Evolutionary conservation across 23 red algal genomes (phyloP).

Genomic region (Gracilaria domingensis): DNA sequence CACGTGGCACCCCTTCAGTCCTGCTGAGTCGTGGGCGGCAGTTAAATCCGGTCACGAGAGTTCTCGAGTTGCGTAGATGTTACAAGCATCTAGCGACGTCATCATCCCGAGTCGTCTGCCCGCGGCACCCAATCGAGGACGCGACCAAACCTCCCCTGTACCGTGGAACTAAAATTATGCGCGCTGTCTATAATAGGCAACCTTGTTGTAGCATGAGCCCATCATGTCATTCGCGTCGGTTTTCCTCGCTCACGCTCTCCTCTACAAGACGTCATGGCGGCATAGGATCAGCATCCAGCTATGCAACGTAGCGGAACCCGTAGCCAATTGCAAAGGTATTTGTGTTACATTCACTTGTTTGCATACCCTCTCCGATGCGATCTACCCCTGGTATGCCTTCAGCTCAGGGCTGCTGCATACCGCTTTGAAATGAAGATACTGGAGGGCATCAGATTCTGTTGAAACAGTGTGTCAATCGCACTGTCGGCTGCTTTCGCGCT

Average conservation of each 20-base stretch:
- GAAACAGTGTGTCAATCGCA: too few species aligned
- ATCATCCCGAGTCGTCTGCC: neutral
- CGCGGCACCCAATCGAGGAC: neutral
- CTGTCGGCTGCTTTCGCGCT: too few species aligned
- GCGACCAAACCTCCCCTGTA: neutral
- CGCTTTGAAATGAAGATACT: too few species aligned
- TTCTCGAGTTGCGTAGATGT: neutral
- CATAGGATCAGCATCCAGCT: neutral
- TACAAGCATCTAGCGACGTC: neutral
- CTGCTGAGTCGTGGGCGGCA: neutral
- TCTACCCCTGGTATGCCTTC: too few species aligned
- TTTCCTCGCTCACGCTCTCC: slow-evolving; percentile 1
- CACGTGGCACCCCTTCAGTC: neutral
- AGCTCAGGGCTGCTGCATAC: too few species aligned
- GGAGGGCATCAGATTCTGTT: too few species aligned
- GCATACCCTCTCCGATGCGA: too few species aligned
- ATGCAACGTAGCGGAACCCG: neutral
- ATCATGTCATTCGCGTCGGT: neutral
- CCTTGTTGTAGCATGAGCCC: neutral
- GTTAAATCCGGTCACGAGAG: neutral
- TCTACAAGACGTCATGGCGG: neutral
- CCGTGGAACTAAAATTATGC: neutral
- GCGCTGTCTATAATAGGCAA: neutral
- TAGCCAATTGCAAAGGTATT: neutral
- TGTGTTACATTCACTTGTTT: neutral